A percentile compares a stretch with the other conserved stretches of the same genome.
Evolutionary conservation across 2,329 filamentous ascomycete species (phyloP).

Genomic region (Trichophaea hybrida): DNA sequence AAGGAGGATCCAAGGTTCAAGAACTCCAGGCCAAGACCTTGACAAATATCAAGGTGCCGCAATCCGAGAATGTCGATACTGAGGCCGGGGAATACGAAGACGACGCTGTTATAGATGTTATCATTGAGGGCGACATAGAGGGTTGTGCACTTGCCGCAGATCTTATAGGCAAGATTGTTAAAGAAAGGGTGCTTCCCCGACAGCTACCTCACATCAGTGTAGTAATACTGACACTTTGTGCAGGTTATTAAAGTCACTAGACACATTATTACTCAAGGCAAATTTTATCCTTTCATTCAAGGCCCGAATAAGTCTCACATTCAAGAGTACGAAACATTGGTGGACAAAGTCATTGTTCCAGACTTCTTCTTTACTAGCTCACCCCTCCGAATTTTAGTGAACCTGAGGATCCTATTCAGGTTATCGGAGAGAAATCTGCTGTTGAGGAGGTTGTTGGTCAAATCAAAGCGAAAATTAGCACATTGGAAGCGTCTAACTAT

Average conservation of each 20-base stretch:
- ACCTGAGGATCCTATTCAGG: conserved; percentile 44
- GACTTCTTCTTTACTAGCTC: conserved; percentile 24
- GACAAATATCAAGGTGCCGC: conserved; percentile 75
- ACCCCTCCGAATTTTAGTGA: conserved; percentile 17
- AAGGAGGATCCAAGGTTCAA: conserved; percentile 78
- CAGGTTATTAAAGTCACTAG: conserved; percentile 34
- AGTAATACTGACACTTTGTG: conserved; percentile 4
- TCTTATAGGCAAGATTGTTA: conserved; percentile 74
- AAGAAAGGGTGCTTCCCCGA: conserved; percentile 51
- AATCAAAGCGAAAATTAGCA: conserved; percentile 54
- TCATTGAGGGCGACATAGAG: conserved; percentile 80
- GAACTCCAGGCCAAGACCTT: conserved; percentile 78
- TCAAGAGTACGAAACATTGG: conserved; percentile 53
- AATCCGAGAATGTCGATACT: conserved; percentile 44
- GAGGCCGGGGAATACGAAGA: conserved; percentile 56
- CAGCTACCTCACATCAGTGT: background rate
- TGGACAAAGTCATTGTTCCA: conserved; percentile 68
- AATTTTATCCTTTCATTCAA: conserved; percentile 91
- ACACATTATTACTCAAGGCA: conserved; percentile 47
- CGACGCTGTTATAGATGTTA: conserved; percentile 68
- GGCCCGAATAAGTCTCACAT: conserved; percentile 58
- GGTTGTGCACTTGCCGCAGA: conserved; percentile 71
- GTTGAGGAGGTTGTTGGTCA: conserved; percentile 64
- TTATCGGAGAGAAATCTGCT: conserved; percentile 71
- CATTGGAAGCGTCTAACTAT: conserved; percentile 51